These are phyloP conservation scores for Nasturtium officinale DNA, from an alignment of 345 rosid genomes.

Conservation along the genomic window DNA sequence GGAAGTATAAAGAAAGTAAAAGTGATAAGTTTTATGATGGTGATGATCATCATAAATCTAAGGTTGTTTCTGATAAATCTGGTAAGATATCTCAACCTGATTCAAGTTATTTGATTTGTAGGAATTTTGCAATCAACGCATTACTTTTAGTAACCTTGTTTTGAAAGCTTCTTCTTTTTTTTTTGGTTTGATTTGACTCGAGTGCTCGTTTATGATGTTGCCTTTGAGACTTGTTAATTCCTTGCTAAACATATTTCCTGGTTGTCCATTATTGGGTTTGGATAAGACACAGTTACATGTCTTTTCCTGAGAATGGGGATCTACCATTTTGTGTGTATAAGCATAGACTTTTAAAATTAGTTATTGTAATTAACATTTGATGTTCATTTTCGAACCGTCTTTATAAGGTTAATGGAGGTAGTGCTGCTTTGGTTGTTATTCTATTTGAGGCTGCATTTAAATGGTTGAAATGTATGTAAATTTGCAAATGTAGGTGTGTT, in stretches of 20 bases:
- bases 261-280: no score
- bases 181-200: neutral
- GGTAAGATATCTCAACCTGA: slow-evolving; percentile 58
- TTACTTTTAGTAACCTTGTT: slow-evolving; percentile 1
- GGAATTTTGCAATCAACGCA: neutral
- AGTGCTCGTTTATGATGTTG: slow-evolving; percentile 14
- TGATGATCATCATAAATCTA: slow-evolving; percentile 50
- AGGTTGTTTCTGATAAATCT: slow-evolving; percentile 56
- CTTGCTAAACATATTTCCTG: neutral
- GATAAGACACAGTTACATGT: neutral
- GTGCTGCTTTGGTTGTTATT: neutral
- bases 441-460: neutral
- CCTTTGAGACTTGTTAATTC: neutral
- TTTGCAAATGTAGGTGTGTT: neutral
- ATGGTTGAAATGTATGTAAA: neutral
- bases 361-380: neutral
- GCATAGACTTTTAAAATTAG: neutral
- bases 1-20: slow-evolving; percentile 61
- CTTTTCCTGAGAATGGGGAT: neutral
- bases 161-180: neutral
- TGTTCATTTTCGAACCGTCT: no score
- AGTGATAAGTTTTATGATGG: slow-evolving; percentile 54
- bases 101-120: slow-evolving; percentile 2
- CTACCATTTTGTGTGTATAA: neutral
- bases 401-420: neutral